Conservation (phyloP, 2,329 filamentous ascomycete genomes). For the Clonostachys rhizophaga region DNA sequence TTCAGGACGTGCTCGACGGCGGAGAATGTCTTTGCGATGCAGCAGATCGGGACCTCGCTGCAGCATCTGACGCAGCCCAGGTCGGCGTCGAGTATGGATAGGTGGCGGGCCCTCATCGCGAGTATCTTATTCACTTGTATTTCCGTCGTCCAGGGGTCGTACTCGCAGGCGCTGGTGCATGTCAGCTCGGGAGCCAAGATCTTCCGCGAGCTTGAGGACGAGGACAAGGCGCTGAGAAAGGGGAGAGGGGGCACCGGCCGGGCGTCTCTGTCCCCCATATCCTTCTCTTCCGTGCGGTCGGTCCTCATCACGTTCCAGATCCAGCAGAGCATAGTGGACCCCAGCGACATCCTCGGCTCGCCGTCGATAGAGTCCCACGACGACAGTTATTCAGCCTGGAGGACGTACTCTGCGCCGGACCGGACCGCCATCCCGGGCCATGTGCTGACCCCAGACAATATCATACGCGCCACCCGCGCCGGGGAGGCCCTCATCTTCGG, state of each 20-base stretch:
- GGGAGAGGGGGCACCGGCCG: too few species aligned
- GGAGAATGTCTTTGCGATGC: background rate
- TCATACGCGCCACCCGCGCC: background rate
- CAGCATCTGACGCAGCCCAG: background rate
- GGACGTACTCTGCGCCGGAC: background rate
- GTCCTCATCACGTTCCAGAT: background rate
- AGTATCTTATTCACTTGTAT: background rate
- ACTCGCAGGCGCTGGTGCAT: constrained; percentile 6
- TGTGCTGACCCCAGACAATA: background rate
- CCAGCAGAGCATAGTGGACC: background rate
- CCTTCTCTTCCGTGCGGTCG: background rate
- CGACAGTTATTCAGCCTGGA: background rate
- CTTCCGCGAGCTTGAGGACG: background rate
- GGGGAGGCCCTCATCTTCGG: background rate
- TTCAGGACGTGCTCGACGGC: background rate
- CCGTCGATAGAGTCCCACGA: too few species aligned
- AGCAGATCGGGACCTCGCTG: background rate
- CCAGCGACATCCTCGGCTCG: background rate
- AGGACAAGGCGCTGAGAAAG: too few species aligned
- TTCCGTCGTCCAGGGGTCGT: constrained; percentile 8
- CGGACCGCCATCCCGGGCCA: background rate
- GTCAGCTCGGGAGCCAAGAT: constrained; percentile 3
- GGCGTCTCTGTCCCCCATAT: background rate
- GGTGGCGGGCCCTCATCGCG: background rate
- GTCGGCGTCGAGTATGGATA: background rate